Base-by-base conservation (phyloP, 1,284 basidiomycete species). In the Ceratobasidium sp. region DNA sequence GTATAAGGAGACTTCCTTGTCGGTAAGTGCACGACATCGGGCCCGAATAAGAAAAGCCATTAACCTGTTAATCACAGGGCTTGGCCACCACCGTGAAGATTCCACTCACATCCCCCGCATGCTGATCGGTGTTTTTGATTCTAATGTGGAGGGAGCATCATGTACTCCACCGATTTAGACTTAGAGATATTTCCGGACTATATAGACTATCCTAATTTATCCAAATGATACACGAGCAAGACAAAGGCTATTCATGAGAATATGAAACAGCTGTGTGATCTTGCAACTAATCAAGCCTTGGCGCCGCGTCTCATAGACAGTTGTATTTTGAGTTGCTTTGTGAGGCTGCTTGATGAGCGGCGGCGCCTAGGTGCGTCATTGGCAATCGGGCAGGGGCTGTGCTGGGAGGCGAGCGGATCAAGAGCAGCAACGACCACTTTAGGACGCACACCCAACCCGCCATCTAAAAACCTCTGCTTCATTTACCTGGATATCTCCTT, bases 1-100 rank as follows among this genome's bases (percentile, higher is more conserved):
- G 79, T 95, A 96, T 80, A 96, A 96, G 80, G 95, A 97, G 82
- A 97, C 95, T 1, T 94, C 91, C 81, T 86, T 96, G 76, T 95
- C 94, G 54, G 93, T 94, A 77, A 77, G 86, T 81, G 9, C 79
- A 23, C 49, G 32, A 16, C 26, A 7, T 47, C 61, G 47, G 62
- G 3, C 21, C 41, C 44, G 49, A 43, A 28, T 6, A 21, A 44
- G 55, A 49, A 44, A 13, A 44, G 23, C 58, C 64, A 32, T 35
- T 35, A 44, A 35, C 8, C 35, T 23, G 26, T 16, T 21, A 28
- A 72, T 52, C 21, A 57, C 57, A 90, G 88, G 90, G 89, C 67
- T 85, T 91, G 76, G 89, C 89, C 55, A 91, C 88, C 8, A 88
- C 87, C 38, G 91, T 93, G 74, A 89, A 86, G 81, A 93, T 93